Base-by-base conservation (phyloP, 129 eudicot species). In the Glebionis coronaria region DNA sequence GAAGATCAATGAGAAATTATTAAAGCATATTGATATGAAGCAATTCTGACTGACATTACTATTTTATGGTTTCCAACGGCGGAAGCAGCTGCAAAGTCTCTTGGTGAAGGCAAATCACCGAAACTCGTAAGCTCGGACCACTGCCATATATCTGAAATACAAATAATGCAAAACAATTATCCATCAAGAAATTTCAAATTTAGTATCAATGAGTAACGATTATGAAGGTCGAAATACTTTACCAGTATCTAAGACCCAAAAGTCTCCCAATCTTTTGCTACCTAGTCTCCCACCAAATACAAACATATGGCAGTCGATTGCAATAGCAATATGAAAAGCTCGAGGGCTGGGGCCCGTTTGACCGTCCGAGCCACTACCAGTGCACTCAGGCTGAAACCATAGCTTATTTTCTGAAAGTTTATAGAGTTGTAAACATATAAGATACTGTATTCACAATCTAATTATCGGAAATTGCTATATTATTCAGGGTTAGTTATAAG, bases 221-320 rank as follows among this genome's bases (percentile, higher is more conserved):
- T n/a, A n/a, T n/a, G n/a, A n/a, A n/a, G n/a, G n/a, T n/a, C n/a
- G n/a, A 51, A 68, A 70, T 12, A 70, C 54, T 52, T 77, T 60
- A 93, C 99, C 97, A n/a, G 99, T 93, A 76, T 93, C 99, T 44
- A 93, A 82, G 64, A 93, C 99, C 99, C 99, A 93, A 78, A 93
- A 93, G 81, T 93, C 99, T 76, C 99, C 99, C 69, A 93, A 77
- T 77, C 99, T 93, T 74, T 86, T 86, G 72, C 81, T 79, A 73
- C 92, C 91, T 61, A 84, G 88, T 60, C 99, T 85, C 68, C 99
- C 99, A 54, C 95, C 97, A 78, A 93, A 93, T 69, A 93, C 82
- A 73, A 93, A 93, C 96, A 93, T 82, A 77, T 93, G 97, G 77
- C 90, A 86, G 61, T 93, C 97, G 31, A 88, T 89, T 69, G 95